Base-by-base conservation (phyloP, 352 stramenopile species). In the Pythium aristosporum region DNA sequence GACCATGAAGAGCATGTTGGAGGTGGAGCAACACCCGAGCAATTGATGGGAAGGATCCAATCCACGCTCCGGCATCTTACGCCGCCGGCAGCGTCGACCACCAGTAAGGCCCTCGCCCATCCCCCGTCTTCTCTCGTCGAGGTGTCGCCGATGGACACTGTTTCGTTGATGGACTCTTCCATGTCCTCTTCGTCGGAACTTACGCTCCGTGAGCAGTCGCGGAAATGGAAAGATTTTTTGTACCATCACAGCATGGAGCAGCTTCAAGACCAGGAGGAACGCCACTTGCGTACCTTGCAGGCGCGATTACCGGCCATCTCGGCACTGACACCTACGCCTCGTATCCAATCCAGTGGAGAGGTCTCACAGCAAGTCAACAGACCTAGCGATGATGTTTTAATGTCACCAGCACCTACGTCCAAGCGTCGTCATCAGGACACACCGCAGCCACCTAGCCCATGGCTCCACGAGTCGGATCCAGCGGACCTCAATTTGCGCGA, bases 391-490 rank as follows among this genome's bases (percentile, higher is more conserved):
- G 63, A 69, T 49, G 55, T 63, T 11, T 16, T 20, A 21, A 63
- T 69, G 62, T 68, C 62, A 23, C 49, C 49, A 23, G 42, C 25
- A 21, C 49, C 42, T 20, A 60, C 37, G 28, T 16, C 57, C 6
- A 53, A 12, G 25, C 37, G n/a, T 25, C 36, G 34, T 30, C 5
- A 23, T 16, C 15, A 54, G 5, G 28, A 54, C 39, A 13, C 47
- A 23, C 39, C 50, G 13, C 51, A 30, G 18, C 58, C 65, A 2
- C 18, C 39, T 13, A 72, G 65, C 32, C 65, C 61, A 36, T 79
- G 74, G 74, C 63, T 79, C 7, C 69, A 76, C 28, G 68, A 72
- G 12, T 65, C 72, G 1, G 69, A 79, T 32, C 69, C 74, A 0
- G 30, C 44, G 18, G 30, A 72, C 8, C 57, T 82, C 11, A 65